Base-by-base conservation (phyloP, 306 rosid genomes). In the Cercis canadensis region DNA sequence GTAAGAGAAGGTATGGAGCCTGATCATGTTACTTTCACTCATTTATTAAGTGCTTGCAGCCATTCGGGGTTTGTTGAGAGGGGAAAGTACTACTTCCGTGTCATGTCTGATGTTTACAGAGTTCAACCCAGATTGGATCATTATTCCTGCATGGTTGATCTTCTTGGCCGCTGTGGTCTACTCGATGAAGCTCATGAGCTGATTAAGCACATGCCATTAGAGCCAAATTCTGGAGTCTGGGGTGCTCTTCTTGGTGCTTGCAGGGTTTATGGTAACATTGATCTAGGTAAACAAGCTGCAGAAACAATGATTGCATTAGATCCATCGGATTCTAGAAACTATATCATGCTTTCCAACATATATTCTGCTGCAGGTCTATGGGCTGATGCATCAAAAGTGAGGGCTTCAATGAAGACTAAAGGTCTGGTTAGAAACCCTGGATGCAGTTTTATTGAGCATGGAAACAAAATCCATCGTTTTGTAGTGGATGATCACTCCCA, bases 121-220 rank as follows among this genome's bases (percentile, higher is more conserved):
- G 56, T 89, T 72, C 83, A 82, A 52, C 91, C 90, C 8, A 72
- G 86, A 53, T 45, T 88, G 80, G 92, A 85, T 76, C 97, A 92
- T 56, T 87, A 89, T 79, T 89, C 97, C 18, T 89, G 97, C 69
- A 85, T 92, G 93, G 96, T 84, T 75, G 97, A 89, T 87, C 92
- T 89, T 76, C 92, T 92, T 1, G 93, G 93, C 14, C 92, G 93
- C 19, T 49, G 80, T 3, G 92, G 97, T 46, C 82, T 76, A 47
- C 81, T 87, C 7, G 53, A 62, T 16, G 88, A 92, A 45, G 96
- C 96, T 77, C 67, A 79, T 19, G 77, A 82, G 65, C 75, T 92
- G 59, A 84, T 92, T 66, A 84, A 31, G 62, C 12, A 55, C 57
- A 92, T 89, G 92, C 88, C 92, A 11, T 50, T 85, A 29, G 84